Evolutionary conservation across 2,329 filamentous ascomycete genomes (phyloP).

Genomic region (Aspergillus brasiliensis): DNA sequence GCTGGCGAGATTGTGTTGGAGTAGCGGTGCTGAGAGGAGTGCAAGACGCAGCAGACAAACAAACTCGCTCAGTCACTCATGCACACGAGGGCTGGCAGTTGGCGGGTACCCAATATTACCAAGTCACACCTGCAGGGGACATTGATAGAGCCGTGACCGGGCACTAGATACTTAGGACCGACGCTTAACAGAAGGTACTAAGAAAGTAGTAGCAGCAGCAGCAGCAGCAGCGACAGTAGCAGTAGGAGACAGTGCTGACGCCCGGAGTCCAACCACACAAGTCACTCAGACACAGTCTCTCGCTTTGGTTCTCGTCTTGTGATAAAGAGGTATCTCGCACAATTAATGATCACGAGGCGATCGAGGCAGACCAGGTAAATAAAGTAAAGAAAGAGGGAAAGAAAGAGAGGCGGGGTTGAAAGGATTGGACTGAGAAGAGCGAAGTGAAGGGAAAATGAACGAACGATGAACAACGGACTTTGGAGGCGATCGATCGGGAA

Average conservation of each 20-base stretch:
- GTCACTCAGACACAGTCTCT: background rate
- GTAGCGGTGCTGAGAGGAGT: slow-evolving; percentile 3
- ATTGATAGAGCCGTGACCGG: slow-evolving; percentile 2
- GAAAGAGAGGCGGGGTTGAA: slow-evolving; percentile 1
- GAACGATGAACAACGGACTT: background rate
- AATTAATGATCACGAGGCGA: background rate
- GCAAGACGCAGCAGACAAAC: slow-evolving; percentile 5
- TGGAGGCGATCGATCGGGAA: slow-evolving; percentile 10
- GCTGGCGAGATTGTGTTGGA: background rate
- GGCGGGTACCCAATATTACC: slow-evolving; percentile 23
- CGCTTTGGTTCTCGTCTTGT: too few species aligned
- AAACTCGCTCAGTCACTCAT: slow-evolving; percentile 7
- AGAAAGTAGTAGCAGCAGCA: slow-evolving; percentile 5
- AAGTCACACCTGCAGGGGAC: slow-evolving; percentile 20
- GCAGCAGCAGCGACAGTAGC: background rate
- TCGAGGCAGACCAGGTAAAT: background rate
- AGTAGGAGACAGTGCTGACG: slow-evolving; percentile 1
- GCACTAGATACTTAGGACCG: background rate
- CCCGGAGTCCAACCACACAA: background rate
- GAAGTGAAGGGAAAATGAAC: slow-evolving; percentile 1
- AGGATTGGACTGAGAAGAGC: slow-evolving; percentile 1
- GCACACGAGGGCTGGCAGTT: slow-evolving; percentile 15
- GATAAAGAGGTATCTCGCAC: background rate
- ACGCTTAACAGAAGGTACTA: background rate
- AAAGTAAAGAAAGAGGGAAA: background rate